Base-by-base conservation (phyloP, 2,329 filamentous ascomycete genomes). In the Scortechinia acanthostroma region DNA sequence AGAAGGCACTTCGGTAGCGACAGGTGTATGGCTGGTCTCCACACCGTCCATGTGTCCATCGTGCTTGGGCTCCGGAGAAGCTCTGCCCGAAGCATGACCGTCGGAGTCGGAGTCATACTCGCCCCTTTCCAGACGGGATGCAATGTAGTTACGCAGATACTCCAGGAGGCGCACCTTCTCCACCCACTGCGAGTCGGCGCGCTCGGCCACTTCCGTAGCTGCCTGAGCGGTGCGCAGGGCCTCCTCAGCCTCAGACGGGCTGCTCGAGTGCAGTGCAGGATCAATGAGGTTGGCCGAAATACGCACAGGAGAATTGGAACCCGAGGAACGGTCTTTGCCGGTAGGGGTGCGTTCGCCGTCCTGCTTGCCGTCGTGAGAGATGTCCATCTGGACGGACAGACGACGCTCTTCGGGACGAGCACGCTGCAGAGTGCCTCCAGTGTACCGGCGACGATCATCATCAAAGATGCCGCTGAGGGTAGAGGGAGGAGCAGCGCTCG, bases 91-190 rank as follows among this genome's bases (percentile, higher is more conserved):
- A n/a, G n/a, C n/a, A n/a, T n/a, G n/a, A n/a, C n/a, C n/a, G n/a
- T n/a, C n/a, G n/a, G n/a, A n/a, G n/a, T n/a, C n/a, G n/a, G n/a
- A n/a, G n/a, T 63, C 66, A 46, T 63, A 80, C 25, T 79, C 74
- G 25, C 70, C 71, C 33, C 63, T 61, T 48, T 76, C 68, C 19
- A 83, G 63, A 44, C 73, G 66, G 43, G 10, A 30, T 10, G 10
- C n/a, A 30, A 30, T 30, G 10, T 74, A 76, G 17, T 70, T 69
- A 37, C 78, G 69, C 25, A 83, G 66, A 43, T 70, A 68, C 60
- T 83, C 78, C 22, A 83, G 75, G 6, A 78, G 69, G n/a, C 79
- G 74, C 45, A 80, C 76, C 59, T 81, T 80, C 57, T 80, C 75
- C 6, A 83, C 73, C 79, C 78, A 83, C 50, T 75, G 70, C 49